A percentile compares a stretch with the other conserved stretches of the same genome.
phyloP scores from a whole-genome alignment of 2,329 filamentous ascomycete species.

The Lachnellula hyalina region DNA sequence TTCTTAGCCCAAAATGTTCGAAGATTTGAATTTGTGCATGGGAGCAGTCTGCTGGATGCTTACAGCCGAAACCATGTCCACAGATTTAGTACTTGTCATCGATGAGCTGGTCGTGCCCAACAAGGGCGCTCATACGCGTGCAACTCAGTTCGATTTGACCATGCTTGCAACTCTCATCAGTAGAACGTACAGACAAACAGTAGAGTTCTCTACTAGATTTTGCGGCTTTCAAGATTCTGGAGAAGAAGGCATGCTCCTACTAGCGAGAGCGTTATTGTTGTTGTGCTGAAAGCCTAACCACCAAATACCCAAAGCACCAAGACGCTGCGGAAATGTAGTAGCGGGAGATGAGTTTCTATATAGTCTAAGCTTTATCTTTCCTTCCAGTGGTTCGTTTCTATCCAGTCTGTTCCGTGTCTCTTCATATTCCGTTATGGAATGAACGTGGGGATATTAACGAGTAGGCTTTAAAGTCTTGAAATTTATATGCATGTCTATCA shows the following conservation, averaged over 20 bases:
- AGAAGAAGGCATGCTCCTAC: conserved; percentile 4
- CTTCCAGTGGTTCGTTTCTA: too few relatives aligned
- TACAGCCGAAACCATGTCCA: conserved; percentile 31
- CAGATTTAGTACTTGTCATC: conserved; percentile 36
- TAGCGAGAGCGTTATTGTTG: conserved; percentile 2
- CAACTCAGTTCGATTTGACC: too few relatives aligned
- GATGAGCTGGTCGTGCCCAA: conserved; percentile 39
- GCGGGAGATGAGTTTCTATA: not conserved
- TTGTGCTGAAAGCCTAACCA: not conserved
- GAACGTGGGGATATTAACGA: too few relatives aligned
- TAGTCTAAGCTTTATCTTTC: too few relatives aligned
- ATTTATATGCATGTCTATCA: too few relatives aligned
- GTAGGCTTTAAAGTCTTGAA: too few relatives aligned
- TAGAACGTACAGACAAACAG: conserved; percentile 33
- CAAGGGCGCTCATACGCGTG: conserved; percentile 28
- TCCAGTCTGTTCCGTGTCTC: too few relatives aligned
- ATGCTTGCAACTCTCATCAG: conserved; percentile 34
- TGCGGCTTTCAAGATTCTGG: conserved; percentile 10
- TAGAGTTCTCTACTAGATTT: conserved; percentile 26
- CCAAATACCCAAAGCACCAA: not conserved
- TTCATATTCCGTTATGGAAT: too few relatives aligned
- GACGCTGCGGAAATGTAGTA: not conserved
- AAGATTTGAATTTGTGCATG: not conserved
- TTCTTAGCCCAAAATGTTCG: not conserved
- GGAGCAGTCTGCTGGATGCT: not conserved